phyloP scores from a whole-genome alignment of 495 filamentous ascomycete genomes.

The Pseudotulostoma volvatum region DNA sequence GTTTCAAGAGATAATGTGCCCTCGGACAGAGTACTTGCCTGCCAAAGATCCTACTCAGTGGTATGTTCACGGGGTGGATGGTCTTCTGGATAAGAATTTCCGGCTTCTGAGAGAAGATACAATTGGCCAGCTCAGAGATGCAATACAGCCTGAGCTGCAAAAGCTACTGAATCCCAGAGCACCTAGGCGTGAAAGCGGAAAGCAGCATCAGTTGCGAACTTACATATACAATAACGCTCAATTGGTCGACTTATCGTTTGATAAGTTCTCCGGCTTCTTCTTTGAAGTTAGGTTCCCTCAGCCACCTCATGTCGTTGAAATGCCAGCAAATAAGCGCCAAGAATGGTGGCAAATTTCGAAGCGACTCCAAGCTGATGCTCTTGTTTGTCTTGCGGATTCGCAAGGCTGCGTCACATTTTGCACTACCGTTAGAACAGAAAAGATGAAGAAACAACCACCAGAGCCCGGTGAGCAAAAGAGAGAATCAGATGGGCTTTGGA shows the following conservation, averaged over 20 bases:
- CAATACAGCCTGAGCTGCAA: slow-evolving; percentile 17
- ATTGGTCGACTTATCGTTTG: background rate
- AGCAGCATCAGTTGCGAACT: background rate
- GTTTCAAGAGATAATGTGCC: slow-evolving; percentile 34
- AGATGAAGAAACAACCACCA: background rate
- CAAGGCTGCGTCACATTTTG: slow-evolving; percentile 37
- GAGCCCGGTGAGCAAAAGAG: slow-evolving; percentile 7
- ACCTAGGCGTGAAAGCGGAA: background rate
- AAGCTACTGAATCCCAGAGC: background rate
- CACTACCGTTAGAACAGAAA: slow-evolving; percentile 24
- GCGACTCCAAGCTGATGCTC: slow-evolving; percentile 36
- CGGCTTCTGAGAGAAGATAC: slow-evolving; percentile 51
- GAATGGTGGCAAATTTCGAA: slow-evolving; percentile 48
- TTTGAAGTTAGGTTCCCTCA: background rate
- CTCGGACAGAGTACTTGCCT: slow-evolving; percentile 41
- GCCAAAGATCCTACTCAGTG: slow-evolving; percentile 29
- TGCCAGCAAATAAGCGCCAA: slow-evolving; percentile 18
- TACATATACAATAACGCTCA: background rate
- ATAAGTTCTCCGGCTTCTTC: background rate
- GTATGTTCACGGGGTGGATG: slow-evolving; percentile 37
- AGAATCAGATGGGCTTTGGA: slow-evolving; percentile 10
- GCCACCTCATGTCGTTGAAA: slow-evolving; percentile 9
- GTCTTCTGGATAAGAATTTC: slow-evolving; percentile 48
- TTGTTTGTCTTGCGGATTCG: slow-evolving; percentile 40
- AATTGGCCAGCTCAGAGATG: slow-evolving; percentile 44